Evolutionary conservation across 176 grass and related monocot species (phyloP), one percentile per base, ranked within the genome.

Genomic region (Paspalum vaginatum): DNA sequence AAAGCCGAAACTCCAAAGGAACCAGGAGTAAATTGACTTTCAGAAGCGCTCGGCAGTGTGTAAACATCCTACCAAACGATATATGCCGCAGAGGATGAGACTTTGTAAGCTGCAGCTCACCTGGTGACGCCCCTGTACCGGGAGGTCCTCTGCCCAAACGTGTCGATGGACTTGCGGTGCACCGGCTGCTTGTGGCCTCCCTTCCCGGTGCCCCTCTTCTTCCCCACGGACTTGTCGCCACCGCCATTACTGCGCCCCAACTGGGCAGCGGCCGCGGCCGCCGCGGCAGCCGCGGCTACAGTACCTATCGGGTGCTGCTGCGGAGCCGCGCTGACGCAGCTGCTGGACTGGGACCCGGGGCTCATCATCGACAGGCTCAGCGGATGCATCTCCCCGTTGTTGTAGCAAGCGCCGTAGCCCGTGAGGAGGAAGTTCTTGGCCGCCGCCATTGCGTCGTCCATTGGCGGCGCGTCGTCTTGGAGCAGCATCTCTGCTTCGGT

Each of bases 51-150:
- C 5, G 66, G 16, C 6, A 50, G 37, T 60, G 26, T 26, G 22
- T 32, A 14, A 61, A 15, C 15, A 64, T 26, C 45, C 64, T 21
- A 67, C 25, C 41, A 87, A 43, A 61, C 51, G 61, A 88, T 75
- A 52, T 69, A 72, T 65, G 48, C 57, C 40, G 13, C 56, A 45
- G 9, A 77, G 24, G n/a, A 66, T 39, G 76, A 68, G 15, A 60
- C 51, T 65, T 25, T 9, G 38, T 42, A 63, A 61, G 77, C 32
- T 32, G 32, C 65, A 89, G 45, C 69, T 84, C 54, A 99, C 96
- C 96, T 99, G 72, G 96, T 99, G 67, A 99, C 96, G 59, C 96
- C 96, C 79, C 96, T 86, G 7, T 93, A 99, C 83, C 93, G 90
- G 56, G 96, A 99, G 22, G 96, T 99, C 78, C 96, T 95, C 82